Evolutionary conservation across 495 filamentous ascomycete genomes (phyloP).

Genomic region (Aspergillus bridgeri): DNA sequence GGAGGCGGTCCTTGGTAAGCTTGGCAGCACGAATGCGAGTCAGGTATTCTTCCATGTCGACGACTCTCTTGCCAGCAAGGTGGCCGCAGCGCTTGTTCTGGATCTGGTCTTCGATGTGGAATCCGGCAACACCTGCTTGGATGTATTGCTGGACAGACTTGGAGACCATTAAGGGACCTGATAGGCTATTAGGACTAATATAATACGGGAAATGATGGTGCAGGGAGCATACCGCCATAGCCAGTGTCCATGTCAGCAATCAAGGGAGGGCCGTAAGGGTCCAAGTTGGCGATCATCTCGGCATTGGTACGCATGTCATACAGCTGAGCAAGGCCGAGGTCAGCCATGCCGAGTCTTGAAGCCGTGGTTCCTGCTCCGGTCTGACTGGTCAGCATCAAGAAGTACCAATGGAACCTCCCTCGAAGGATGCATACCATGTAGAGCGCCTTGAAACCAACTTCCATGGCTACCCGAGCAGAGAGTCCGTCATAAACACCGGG

Average conservation of each 20-base stretch:
- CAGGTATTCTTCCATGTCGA: slow-evolving; percentile 48
- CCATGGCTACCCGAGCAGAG: slow-evolving; percentile 60
- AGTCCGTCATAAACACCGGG: slow-evolving; percentile 70
- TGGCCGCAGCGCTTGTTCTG: slow-evolving; percentile 64
- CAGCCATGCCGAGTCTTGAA: slow-evolving; percentile 60
- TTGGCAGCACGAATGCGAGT: slow-evolving; percentile 55
- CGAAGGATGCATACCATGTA: slow-evolving; percentile 57
- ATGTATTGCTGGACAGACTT: slow-evolving; percentile 62
- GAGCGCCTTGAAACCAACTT: slow-evolving; percentile 56
- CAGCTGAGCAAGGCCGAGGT: slow-evolving; percentile 61
- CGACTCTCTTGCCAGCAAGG: slow-evolving; percentile 58
- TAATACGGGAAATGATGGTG: background rate
- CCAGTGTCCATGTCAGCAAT: slow-evolving; percentile 73
- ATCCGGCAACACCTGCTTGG: slow-evolving; percentile 62
- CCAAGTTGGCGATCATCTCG: slow-evolving; percentile 61
- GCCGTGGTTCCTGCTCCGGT: slow-evolving; percentile 67
- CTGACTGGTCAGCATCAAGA: slow-evolving; percentile 14
- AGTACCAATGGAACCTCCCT: background rate
- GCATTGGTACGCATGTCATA: slow-evolving; percentile 66
- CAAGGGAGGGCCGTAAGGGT: slow-evolving; percentile 53
- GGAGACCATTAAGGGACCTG: slow-evolving; percentile 59
- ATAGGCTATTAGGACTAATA: background rate
- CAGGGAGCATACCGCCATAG: slow-evolving; percentile 47
- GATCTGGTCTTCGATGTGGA: slow-evolving; percentile 73
- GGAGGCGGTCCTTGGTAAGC: slow-evolving; percentile 43